These are phyloP conservation scores for Emergomyces pasteurianus DNA, from an alignment of 2,329 filamentous ascomycete species.

Conservation along the genomic window DNA sequence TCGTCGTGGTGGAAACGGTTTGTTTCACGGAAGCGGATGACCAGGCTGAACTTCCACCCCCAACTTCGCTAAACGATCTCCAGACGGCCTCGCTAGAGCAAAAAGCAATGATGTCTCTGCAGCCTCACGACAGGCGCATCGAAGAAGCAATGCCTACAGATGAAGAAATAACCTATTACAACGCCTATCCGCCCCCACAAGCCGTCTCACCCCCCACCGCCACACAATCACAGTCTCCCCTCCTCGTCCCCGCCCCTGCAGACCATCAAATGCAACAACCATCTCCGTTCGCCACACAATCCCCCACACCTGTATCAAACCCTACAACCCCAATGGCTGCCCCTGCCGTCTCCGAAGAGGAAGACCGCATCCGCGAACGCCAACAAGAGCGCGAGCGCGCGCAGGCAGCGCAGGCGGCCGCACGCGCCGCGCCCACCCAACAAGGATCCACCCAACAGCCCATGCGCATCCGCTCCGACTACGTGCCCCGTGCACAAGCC, in stretches of 20 bases:
- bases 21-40: slow-evolving; percentile 85
- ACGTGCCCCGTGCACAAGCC: slow-evolving; percentile 72
- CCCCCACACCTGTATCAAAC: slow-evolving; percentile 27
- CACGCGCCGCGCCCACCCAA: slow-evolving; percentile 48
- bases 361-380: slow-evolving; percentile 47
- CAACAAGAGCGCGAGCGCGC: slow-evolving; percentile 47
- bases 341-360: slow-evolving; percentile 39
- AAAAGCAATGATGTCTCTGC: slow-evolving; percentile 80
- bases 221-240: slow-evolving; percentile 16
- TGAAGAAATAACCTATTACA: slow-evolving; percentile 44
- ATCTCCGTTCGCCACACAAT: slow-evolving; percentile 20
- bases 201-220: slow-evolving; percentile 13
- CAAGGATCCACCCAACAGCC: slow-evolving; percentile 31
- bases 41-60: slow-evolving; percentile 70
- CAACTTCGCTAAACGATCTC: slow-evolving; percentile 78
- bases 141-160: slow-evolving; percentile 91
- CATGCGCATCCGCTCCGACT: slow-evolving; percentile 89
- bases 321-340: slow-evolving; percentile 16
- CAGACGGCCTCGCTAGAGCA: slow-evolving; percentile 92
- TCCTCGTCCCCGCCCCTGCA: slow-evolving; percentile 14
- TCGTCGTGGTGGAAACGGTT: slow-evolving; percentile 89
- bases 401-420: slow-evolving; percentile 67
- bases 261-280: slow-evolving; percentile 11
- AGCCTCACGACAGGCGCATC: slow-evolving; percentile 62
- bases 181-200: slow-evolving; percentile 32